phyloP scores from a whole-genome alignment of 1,139 yeast species.

The Lodderomyces pseudojiufengensis region DNA sequence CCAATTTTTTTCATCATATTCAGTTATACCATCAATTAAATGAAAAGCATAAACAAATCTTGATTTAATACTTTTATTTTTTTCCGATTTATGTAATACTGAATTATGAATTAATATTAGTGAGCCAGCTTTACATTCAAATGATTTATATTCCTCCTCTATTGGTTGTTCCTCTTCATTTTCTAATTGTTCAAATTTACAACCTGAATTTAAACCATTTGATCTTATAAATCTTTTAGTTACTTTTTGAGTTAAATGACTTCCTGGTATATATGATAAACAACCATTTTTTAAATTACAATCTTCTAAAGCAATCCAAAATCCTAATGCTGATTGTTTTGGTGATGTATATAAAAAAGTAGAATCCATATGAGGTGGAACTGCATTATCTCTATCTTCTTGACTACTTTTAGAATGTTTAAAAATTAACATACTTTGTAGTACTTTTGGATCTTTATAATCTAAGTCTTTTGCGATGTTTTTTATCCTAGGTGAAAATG shows the following conservation, averaged over 20 bases:
- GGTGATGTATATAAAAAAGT: conserved; percentile 72
- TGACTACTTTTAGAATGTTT: conserved; percentile 53
- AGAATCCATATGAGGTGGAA: conserved; percentile 78
- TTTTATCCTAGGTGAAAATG: conserved; percentile 50
- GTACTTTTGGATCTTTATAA: conserved; percentile 62
- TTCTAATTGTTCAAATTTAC: conserved; percentile 40
- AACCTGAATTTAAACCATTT: conserved; percentile 47
- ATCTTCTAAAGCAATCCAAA: conserved; percentile 80
- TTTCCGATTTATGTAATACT: conserved; percentile 69
- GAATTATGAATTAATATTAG: conserved; percentile 66
- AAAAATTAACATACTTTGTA: conserved; percentile 78
- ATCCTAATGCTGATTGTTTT: conserved; percentile 61
- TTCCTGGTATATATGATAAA: conserved; percentile 67
- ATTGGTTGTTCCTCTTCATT: conserved; percentile 16
- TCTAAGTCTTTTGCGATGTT: conserved; percentile 52
- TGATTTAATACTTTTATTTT: conserved; percentile 51
- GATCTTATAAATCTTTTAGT: conserved; percentile 63
- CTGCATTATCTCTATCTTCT: conserved; percentile 52
- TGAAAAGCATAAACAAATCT: conserved; percentile 81
- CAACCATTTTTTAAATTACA: conserved; percentile 71
- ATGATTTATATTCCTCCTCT: conserved; percentile 40
- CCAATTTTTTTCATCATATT: conserved; percentile 69
- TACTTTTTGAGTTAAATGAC: conserved; percentile 58
- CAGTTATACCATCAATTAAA: conserved; percentile 60
- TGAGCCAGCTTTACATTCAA: conserved; percentile 71